phyloP scores from a whole-genome alignment of 2,329 filamentous ascomycete species.

The Myriosclerotinia scirpicola region DNA sequence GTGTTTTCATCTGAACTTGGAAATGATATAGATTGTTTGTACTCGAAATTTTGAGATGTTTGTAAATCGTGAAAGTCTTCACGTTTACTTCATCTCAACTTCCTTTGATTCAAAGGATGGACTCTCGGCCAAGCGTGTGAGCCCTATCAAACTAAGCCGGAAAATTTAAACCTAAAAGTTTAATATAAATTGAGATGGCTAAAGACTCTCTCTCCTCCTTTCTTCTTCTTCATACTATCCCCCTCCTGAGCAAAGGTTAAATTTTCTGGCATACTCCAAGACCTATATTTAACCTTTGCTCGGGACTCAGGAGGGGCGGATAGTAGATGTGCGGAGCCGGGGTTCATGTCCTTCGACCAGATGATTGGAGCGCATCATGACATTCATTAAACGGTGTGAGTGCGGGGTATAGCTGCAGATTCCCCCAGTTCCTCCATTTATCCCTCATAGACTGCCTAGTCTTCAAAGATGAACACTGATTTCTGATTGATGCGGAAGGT shows the following conservation, averaged over 20 bases:
- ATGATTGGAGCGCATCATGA: conserved; percentile 19
- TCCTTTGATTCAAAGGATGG: background rate
- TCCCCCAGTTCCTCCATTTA: conserved; percentile 4
- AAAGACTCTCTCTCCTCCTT: background rate
- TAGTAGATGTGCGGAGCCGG: background rate
- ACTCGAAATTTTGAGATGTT: background rate
- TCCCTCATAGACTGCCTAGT: background rate
- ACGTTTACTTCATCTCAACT: background rate
- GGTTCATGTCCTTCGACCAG: background rate
- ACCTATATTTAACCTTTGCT: no score
- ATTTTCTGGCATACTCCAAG: no score
- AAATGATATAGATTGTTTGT: background rate
- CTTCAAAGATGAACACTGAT: background rate
- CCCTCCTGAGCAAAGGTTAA: no score
- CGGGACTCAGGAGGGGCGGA: no score
- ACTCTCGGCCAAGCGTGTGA: background rate
- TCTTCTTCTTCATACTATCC: background rate
- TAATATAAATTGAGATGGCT: no score
- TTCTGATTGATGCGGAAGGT: background rate
- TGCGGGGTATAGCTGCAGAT: conserved; percentile 13
- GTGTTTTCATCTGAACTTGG: background rate
- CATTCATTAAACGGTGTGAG: background rate
- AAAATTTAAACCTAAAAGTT: background rate
- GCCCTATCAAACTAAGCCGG: background rate
- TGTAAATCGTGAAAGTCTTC: background rate